phyloP scores from a whole-genome alignment of 225 moss, liverwort and hornwort species.

The Sphagnum contortum region DNA sequence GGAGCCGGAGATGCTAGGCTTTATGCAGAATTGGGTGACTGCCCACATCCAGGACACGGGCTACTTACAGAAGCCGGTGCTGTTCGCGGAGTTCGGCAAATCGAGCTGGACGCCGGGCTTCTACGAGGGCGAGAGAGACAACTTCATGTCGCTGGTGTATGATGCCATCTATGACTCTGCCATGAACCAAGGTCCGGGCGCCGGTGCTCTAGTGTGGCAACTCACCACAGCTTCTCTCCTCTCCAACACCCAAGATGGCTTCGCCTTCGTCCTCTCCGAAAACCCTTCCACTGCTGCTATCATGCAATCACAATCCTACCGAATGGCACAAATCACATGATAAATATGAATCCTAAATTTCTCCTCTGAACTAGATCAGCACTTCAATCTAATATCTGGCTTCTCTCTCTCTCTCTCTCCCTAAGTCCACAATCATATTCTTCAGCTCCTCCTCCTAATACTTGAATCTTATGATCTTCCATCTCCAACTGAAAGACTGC shows the following conservation, averaged over 20 bases:
- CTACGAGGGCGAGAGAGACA: constrained; percentile 5
- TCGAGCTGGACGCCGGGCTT: constrained; percentile 26
- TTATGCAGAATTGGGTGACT: constrained; percentile 42
- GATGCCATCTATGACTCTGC: constrained; percentile 40
- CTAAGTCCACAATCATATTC: no score
- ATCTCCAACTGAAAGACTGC: no score
- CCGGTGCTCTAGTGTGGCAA: constrained; percentile 59
- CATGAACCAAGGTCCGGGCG: constrained; percentile 33
- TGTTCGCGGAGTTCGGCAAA: constrained; percentile 57
- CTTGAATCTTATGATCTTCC: no score
- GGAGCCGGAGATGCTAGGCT: constrained; percentile 18
- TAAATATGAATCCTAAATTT: no score
- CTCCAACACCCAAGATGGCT: constrained; percentile 23
- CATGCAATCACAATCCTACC: constrained; percentile 24
- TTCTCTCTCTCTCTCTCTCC: no score
- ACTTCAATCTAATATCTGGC: no score
- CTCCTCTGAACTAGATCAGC: no score
- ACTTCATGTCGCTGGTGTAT: constrained; percentile 32
- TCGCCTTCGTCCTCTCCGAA: constrained; percentile 19
- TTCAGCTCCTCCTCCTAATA: no score
- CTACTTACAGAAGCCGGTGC: constrained; percentile 36
- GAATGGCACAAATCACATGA: constrained; percentile 10
- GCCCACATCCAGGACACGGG: constrained; percentile 37
- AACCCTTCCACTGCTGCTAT: constrained; percentile 21
- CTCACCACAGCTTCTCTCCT: constrained; percentile 25